Base-by-base conservation (phyloP, 2,329 filamentous ascomycete genomes). In the Celoporthe dispersa region DNA sequence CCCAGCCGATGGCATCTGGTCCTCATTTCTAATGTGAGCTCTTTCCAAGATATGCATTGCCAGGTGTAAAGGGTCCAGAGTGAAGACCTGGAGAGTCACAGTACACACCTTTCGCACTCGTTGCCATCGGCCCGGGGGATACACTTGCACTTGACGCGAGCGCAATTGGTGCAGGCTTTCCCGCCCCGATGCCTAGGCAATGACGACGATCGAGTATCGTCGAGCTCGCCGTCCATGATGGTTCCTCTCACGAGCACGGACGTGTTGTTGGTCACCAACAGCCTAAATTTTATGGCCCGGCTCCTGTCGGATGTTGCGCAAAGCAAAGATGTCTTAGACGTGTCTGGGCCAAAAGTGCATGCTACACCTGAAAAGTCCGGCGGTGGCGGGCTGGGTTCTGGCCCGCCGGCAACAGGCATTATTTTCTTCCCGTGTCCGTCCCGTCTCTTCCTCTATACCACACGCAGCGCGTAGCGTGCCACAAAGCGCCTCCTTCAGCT, bases 101-200 rank as follows among this genome's bases (percentile, higher is more conserved):
- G 11, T 28, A 57, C 53, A 31, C 6, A 57, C 53, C 53, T 57
- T 14, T 57, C 63, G 19, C 63, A 65, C 9, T n/a, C 19, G 19
- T 33, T 33, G 25, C 41, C 44, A 33, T 51, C 39, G 2, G 12
- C 9, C 35, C 63, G 63, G 19, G 25, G 25, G 7, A 65, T 51
- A 31, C 63, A 65, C 31, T 65, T 65, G 63, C 63, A 65, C 31
- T 65, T 65, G 28, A 65, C 44, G 6, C 63, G 63, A 8, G 63
- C 63, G 33, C 63, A 65, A 35, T 65, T 51, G 11, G 63, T 65
- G 44, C 63, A 65, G 44, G 63, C 63, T 65, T 65, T 65, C 11
- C 63, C 35, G 41, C 63, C 35, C 33, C 44, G 63, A 48, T 51
- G 44, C 37, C 12, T 19, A 12, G 41, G 63, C 41, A 31, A 37